Evolutionary conservation across 2,329 filamentous ascomycete genomes (phyloP).

Genomic region (Clarireedia sp.): DNA sequence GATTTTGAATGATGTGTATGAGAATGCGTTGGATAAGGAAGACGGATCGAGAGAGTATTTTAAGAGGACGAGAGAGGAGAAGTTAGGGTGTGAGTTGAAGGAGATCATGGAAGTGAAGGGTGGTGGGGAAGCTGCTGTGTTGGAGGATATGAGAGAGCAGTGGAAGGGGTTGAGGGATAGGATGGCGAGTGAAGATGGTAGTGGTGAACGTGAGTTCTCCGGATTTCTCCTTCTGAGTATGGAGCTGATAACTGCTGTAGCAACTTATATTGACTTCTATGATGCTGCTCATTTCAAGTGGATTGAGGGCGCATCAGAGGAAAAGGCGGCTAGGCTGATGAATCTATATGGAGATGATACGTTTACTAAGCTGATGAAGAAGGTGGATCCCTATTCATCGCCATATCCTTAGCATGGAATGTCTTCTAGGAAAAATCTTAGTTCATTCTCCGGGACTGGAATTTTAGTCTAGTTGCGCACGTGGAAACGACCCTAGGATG

Average conservation of each 20-base stretch:
- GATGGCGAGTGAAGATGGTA: neutral
- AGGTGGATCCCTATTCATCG: slow-evolving; percentile 10
- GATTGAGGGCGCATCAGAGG: slow-evolving; percentile 13
- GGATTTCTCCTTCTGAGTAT: neutral
- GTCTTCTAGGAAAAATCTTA: too few species aligned
- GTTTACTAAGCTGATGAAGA: slow-evolving; percentile 19
- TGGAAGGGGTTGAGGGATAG: neutral
- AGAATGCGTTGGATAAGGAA: slow-evolving; percentile 13
- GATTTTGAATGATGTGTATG: slow-evolving; percentile 15
- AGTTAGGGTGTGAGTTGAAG: neutral
- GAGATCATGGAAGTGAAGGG: neutral
- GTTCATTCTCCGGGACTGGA: too few species aligned
- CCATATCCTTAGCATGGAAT: too few species aligned
- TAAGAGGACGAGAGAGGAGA: slow-evolving; percentile 13
- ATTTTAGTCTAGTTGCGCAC: too few species aligned
- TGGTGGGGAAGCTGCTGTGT: neutral
- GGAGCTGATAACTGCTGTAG: neutral
- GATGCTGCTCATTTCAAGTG: slow-evolving; percentile 8
- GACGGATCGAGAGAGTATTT: slow-evolving; percentile 18
- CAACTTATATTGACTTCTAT: neutral
- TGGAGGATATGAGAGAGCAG: neutral
- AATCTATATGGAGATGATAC: slow-evolving; percentile 18
- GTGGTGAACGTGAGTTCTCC: neutral
- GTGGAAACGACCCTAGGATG: too few species aligned
- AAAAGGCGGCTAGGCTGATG: slow-evolving; percentile 13